These are phyloP conservation scores for Omphalotus guepiniiformis DNA, from an alignment of 768 basidiomycete genomes.

Conservation along the genomic window DNA sequence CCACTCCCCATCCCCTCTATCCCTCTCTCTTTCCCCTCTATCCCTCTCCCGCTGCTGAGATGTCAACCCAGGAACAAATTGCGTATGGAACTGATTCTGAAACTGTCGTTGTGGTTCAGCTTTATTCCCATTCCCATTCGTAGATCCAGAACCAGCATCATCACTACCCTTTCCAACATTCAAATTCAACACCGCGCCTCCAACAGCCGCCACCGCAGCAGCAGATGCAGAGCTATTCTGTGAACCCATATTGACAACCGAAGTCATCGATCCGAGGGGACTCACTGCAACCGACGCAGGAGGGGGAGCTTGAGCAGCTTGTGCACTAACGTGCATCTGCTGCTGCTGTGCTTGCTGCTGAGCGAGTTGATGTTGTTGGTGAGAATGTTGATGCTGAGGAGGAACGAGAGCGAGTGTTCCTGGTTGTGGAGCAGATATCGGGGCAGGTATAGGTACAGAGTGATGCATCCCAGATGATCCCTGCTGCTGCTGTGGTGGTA, in stretches of 20 bases:
- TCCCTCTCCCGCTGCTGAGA: constrained; percentile 10
- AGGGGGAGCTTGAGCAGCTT: neutral
- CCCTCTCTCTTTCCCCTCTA: constrained; percentile 16
- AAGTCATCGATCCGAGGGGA: too few relatives aligned
- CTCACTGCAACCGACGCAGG: neutral
- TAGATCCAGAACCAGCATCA: too few relatives aligned
- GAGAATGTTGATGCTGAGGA: constrained; percentile 8
- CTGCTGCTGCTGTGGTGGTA: too few relatives aligned
- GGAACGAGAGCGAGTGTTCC: constrained; percentile 6
- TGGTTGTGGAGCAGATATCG: neutral
- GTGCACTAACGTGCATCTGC: constrained; percentile 7
- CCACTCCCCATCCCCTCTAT: constrained; percentile 9
- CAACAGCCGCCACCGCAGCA: too few relatives aligned
- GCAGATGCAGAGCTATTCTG: too few relatives aligned
- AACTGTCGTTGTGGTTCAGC: constrained; percentile 26
- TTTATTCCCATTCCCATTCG: too few relatives aligned
- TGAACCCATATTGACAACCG: too few relatives aligned
- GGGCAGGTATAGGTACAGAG: neutral
- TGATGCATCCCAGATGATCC: too few relatives aligned
- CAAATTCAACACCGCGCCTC: too few relatives aligned
- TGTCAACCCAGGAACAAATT: constrained; percentile 23
- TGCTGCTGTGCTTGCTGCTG: constrained; percentile 7
- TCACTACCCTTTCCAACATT: too few relatives aligned
- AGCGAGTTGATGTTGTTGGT: constrained; percentile 8
- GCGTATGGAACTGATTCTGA: constrained; percentile 27